phyloP scores from a whole-genome alignment of 2,329 filamentous ascomycete genomes.

The Pyrenochaeta sp. region DNA sequence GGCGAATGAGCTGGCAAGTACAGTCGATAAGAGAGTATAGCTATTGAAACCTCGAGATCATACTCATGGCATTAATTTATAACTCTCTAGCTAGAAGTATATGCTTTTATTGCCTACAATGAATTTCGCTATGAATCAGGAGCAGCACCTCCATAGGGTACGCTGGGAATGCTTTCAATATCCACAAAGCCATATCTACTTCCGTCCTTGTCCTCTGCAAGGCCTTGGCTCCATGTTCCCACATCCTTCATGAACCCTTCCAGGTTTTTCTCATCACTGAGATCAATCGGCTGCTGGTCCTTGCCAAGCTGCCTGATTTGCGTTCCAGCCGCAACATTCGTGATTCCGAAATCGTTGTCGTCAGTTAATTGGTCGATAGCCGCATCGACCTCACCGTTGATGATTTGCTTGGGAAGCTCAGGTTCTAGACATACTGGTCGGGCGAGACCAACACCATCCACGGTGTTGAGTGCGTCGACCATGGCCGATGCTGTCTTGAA shows the following conservation, averaged over 20 bases:
- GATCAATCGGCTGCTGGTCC: slow-evolving; percentile 62
- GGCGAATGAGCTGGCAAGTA: no score
- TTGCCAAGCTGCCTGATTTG: slow-evolving; percentile 64
- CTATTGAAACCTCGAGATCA: not conserved
- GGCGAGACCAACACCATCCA: slow-evolving; percentile 69
- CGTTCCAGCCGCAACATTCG: slow-evolving; percentile 57
- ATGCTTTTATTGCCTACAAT: not conserved
- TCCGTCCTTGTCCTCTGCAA: slow-evolving; percentile 50
- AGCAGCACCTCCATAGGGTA: slow-evolving; percentile 48
- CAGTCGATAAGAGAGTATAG: no score
- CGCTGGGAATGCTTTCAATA: slow-evolving; percentile 45
- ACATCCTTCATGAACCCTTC: slow-evolving; percentile 61
- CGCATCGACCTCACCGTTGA: slow-evolving; percentile 53
- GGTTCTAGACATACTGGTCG: slow-evolving; percentile 63
- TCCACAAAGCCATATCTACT: slow-evolving; percentile 58
- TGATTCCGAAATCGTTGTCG: slow-evolving; percentile 62
- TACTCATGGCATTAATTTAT: not conserved
- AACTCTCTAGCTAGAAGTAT: not conserved
- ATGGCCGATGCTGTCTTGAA: slow-evolving; percentile 65
- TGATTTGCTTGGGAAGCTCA: slow-evolving; percentile 54
- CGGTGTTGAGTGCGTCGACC: slow-evolving; percentile 64
- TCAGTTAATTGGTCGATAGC: slow-evolving; percentile 60
- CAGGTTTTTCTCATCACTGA: slow-evolving; percentile 58
- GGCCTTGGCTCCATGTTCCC: slow-evolving; percentile 53
- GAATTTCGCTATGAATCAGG: slow-evolving; percentile 1